Evolutionary conservation across 2,329 filamentous ascomycete genomes (phyloP).

Genomic region (Fragosphaeria purpurea): DNA sequence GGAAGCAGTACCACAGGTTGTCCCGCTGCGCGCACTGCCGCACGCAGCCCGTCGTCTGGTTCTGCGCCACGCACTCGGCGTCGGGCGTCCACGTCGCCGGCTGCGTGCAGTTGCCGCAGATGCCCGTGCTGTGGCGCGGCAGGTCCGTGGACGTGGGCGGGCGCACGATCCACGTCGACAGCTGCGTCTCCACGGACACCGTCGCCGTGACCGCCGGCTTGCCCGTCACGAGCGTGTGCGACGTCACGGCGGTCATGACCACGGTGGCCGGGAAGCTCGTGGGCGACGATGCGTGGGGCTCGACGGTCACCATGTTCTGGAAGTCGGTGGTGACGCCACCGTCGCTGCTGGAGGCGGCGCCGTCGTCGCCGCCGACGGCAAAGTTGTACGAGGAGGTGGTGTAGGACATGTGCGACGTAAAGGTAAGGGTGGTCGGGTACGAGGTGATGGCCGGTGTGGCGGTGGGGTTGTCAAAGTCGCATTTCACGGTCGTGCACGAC

Average conservation of each 20-base stretch:
- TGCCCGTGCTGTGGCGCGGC: neutral
- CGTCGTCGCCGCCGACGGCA: neutral
- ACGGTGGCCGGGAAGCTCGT: conserved; percentile 1
- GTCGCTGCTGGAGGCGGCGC: neutral
- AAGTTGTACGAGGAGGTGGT: neutral
- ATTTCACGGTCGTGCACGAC: conserved; percentile 1
- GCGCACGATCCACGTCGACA: neutral
- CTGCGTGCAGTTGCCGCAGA: conserved; percentile 2
- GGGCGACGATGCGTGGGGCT: neutral
- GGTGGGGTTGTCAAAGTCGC: conserved; percentile 2
- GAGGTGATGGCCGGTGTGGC: conserved; percentile 1
- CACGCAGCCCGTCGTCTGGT: conserved; percentile 3
- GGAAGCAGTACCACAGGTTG: conserved; percentile 1
- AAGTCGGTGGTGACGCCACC: conserved; percentile 1
- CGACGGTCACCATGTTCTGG: conserved; percentile 1
- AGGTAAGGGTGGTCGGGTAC: conserved; percentile 4
- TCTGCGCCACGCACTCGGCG: neutral
- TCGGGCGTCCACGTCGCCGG: neutral
- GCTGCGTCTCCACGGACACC: neutral
- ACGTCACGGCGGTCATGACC: neutral
- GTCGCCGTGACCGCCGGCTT: neutral
- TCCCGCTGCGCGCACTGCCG: conserved; percentile 4
- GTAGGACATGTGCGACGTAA: neutral
- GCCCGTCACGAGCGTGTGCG: neutral
- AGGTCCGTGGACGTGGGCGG: neutral